Evolutionary conservation across 371 early-diverging fungal species (phyloP).

Genomic region (Blakeslea trispora): DNA sequence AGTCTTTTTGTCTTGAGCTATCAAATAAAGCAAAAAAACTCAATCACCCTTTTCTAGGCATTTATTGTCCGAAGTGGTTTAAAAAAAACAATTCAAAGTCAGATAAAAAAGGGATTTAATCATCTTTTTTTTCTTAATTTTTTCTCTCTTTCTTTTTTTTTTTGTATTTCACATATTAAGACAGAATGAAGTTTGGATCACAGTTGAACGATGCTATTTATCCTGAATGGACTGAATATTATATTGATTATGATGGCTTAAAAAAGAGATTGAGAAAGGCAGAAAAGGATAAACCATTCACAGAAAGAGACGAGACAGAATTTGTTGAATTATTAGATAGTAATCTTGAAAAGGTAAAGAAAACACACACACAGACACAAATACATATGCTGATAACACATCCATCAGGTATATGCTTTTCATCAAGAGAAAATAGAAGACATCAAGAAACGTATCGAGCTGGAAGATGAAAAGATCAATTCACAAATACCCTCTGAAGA

Average conservation of each 20-base stretch:
- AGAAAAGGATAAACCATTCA: slow-evolving; percentile 52
- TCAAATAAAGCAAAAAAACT: too few relatives aligned
- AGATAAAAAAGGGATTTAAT: neutral
- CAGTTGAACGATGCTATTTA: slow-evolving; percentile 81
- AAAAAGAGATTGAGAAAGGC: slow-evolving; percentile 83
- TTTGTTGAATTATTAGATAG: slow-evolving; percentile 87
- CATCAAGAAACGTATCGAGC: slow-evolving; percentile 77
- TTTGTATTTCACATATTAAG: neutral
- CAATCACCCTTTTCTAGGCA: too few relatives aligned
- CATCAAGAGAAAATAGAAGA: slow-evolving; percentile 90
- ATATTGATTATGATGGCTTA: slow-evolving; percentile 90
- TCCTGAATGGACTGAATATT: slow-evolving; percentile 90
- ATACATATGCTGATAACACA: slow-evolving; percentile 1
- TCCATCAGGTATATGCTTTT: slow-evolving; percentile 78
- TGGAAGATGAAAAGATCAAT: slow-evolving; percentile 59
- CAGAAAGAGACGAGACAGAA: slow-evolving; percentile 81
- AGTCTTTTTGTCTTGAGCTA: too few relatives aligned
- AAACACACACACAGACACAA: neutral
- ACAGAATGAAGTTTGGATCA: slow-evolving; percentile 94
- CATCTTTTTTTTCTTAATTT: neutral
- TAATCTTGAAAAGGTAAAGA: slow-evolving; percentile 86
- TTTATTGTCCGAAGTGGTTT: too few relatives aligned
- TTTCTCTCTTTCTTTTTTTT: neutral
- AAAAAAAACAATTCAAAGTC: too few relatives aligned
- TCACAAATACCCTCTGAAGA: slow-evolving; percentile 48